Evolutionary conservation across 805 yeast species (phyloP).

Genomic region (Sugiyamaella boreocaroliniensis): DNA sequence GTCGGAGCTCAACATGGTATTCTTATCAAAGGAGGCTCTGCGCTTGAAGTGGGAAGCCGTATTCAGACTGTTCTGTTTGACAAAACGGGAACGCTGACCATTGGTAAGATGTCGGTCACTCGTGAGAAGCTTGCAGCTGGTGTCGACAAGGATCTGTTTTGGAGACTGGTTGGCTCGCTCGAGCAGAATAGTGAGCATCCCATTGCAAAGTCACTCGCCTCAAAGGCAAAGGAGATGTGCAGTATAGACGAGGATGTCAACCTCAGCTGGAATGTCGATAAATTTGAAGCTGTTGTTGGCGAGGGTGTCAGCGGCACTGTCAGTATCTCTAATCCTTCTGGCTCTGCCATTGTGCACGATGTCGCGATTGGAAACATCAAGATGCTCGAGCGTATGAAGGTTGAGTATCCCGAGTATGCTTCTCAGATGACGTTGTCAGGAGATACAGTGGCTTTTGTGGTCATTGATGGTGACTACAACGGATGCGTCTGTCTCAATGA

Average conservation of each 20-base stretch:
- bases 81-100: slow-evolving; percentile 92
- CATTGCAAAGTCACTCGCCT: slow-evolving; percentile 62
- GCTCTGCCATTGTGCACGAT: slow-evolving; percentile 16
- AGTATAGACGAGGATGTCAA: slow-evolving; percentile 10
- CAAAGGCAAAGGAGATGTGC: slow-evolving; percentile 27
- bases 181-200: slow-evolving; percentile 85
- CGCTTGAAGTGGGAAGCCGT: slow-evolving; percentile 64
- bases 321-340: slow-evolving; percentile 3
- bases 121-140: not conserved
- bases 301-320: slow-evolving; percentile 31
- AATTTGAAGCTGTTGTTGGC: slow-evolving; percentile 28
- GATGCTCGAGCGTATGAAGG: slow-evolving; percentile 4
- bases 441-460: slow-evolving; percentile 49
- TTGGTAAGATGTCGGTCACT: slow-evolving; percentile 57
- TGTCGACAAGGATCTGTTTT: slow-evolving; percentile 32
- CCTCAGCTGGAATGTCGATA: slow-evolving; percentile 11
- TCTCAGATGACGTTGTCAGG: slow-evolving; percentile 19
- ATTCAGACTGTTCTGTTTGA: slow-evolving; percentile 73
- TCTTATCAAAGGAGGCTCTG: slow-evolving; percentile 87
- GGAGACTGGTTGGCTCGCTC: slow-evolving; percentile 50
- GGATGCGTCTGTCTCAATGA: slow-evolving; percentile 71
- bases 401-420: not conserved
- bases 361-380: slow-evolving; percentile 50
- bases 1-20: slow-evolving; percentile 88
- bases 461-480: slow-evolving; percentile 48